phyloP scores from a whole-genome alignment of 768 basidiomycete genomes.

The Rhodocollybia butyracea region DNA sequence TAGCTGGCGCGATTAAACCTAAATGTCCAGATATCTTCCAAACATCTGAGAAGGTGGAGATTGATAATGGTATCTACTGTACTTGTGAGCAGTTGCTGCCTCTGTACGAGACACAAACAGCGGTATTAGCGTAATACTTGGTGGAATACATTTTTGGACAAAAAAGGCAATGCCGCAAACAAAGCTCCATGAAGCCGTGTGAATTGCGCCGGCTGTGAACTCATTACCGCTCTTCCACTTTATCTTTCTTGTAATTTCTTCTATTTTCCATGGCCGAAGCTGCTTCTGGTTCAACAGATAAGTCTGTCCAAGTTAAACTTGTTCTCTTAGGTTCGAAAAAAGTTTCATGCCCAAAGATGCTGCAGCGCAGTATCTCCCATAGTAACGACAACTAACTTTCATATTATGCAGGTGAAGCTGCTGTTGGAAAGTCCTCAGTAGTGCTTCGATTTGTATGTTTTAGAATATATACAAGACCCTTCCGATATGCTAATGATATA shows the following conservation, averaged over 20 bases:
- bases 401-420: conserved; percentile 77
- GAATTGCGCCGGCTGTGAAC: no score
- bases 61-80: conserved; percentile 41
- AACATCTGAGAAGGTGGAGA: conserved; percentile 24
- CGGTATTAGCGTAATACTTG: not conserved
- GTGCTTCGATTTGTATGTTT: conserved; percentile 89
- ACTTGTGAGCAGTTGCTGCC: conserved; percentile 40
- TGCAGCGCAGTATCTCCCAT: conserved; percentile 3
- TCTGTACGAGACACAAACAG: conserved; percentile 21
- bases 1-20: conserved; percentile 5
- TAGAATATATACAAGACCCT: not conserved
- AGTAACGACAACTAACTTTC: conserved; percentile 9
- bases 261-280: conserved; percentile 62
- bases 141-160: no score
- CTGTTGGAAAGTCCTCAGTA: conserved; percentile 98
- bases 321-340: conserved; percentile 79
- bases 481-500: no score
- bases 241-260: conserved; percentile 9
- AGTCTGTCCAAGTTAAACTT: conserved; percentile 96
- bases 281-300: conserved; percentile 74
- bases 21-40: conserved; percentile 36
- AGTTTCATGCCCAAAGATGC: conserved; percentile 1
- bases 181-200: not conserved
- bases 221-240: not conserved
- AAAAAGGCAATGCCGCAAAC: not conserved